Conservation (phyloP, 1,284 basidiomycete species). For the Fomitopsis pinicola region DNA sequence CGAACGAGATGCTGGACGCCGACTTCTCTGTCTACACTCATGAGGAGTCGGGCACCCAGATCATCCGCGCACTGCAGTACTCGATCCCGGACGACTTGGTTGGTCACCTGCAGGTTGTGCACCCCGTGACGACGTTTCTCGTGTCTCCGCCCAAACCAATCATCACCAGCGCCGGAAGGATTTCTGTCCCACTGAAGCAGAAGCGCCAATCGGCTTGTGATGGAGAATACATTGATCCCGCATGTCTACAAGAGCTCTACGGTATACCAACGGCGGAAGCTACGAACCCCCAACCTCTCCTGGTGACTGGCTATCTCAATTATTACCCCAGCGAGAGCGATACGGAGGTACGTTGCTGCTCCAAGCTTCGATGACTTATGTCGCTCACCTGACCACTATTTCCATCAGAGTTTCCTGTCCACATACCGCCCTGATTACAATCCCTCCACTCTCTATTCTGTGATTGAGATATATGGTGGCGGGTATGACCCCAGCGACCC, state of each 20-base stretch:
- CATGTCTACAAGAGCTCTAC: constrained; percentile 52
- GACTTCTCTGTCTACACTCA: constrained; percentile 37
- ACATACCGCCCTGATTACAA: constrained; percentile 45
- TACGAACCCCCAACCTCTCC: constrained; percentile 43
- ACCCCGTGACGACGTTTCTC: constrained; percentile 34
- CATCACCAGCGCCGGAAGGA: constrained; percentile 13
- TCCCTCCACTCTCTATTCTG: constrained; percentile 44
- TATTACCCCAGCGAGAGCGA: constrained; percentile 50
- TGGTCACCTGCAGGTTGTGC: constrained; percentile 36
- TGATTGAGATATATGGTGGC: constrained; percentile 50
- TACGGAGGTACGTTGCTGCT: constrained; percentile 30
- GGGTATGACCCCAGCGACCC: constrained; percentile 37
- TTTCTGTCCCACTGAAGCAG: constrained; percentile 39
- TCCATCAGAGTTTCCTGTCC: constrained; percentile 42
- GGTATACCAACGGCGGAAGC: constrained; percentile 42
- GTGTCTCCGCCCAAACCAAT: background rate
- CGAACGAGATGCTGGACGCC: constrained; percentile 32
- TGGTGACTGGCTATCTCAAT: constrained; percentile 54
- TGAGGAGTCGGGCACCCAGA: constrained; percentile 24
- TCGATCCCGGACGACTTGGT: constrained; percentile 35
- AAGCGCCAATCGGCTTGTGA: constrained; percentile 1
- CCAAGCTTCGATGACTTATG: background rate
- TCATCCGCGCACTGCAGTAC: constrained; percentile 37
- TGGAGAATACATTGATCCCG: constrained; percentile 39
- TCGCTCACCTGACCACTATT: constrained; percentile 20